Percentiles rank a stretch among this genome's conserved stretches.
Conservation (phyloP, 495 filamentous ascomycete genomes). For the Coniosporium apollinis region DNA sequence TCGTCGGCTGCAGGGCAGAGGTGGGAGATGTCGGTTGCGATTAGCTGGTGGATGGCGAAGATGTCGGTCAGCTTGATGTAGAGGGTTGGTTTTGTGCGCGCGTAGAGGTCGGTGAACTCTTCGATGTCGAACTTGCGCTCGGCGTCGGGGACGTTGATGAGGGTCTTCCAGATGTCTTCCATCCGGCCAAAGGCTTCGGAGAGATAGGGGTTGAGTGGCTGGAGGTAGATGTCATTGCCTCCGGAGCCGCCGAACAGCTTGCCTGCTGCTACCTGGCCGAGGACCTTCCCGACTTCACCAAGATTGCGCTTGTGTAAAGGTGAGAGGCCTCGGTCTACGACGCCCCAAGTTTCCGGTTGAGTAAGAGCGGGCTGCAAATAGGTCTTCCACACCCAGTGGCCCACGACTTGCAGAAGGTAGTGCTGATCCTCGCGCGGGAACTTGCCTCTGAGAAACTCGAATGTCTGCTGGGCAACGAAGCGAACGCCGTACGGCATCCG, state of each 20-base stretch:
- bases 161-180: constrained; percentile 44
- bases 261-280: constrained; percentile 72
- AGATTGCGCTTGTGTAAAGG: constrained; percentile 90
- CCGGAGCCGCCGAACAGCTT: constrained; percentile 84
- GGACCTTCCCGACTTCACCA: constrained; percentile 75
- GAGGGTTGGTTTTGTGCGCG: constrained; percentile 84
- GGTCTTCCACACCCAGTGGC: constrained; percentile 81
- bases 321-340: constrained; percentile 70
- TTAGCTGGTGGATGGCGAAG: constrained; percentile 83
- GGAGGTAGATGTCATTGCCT: constrained; percentile 77
- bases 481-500: constrained; percentile 88
- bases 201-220: constrained; percentile 82
- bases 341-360: constrained; percentile 76
- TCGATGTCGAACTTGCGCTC: constrained; percentile 94
- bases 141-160: constrained; percentile 70
- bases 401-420: constrained; percentile 64
- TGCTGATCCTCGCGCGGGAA: constrained; percentile 69
- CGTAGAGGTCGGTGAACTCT: constrained; percentile 94
- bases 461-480: constrained; percentile 75
- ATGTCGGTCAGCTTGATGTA: constrained; percentile 99
- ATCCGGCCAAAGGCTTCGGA: constrained; percentile 70
- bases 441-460: constrained; percentile 52
- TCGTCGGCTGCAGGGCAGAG: constrained; percentile 73
- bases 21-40: constrained; percentile 57
- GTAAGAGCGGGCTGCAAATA: constrained; percentile 82